Evolutionary conservation across 805 yeast genomes (phyloP).

Genomic region (Metschnikowia bowlesiae): DNA sequence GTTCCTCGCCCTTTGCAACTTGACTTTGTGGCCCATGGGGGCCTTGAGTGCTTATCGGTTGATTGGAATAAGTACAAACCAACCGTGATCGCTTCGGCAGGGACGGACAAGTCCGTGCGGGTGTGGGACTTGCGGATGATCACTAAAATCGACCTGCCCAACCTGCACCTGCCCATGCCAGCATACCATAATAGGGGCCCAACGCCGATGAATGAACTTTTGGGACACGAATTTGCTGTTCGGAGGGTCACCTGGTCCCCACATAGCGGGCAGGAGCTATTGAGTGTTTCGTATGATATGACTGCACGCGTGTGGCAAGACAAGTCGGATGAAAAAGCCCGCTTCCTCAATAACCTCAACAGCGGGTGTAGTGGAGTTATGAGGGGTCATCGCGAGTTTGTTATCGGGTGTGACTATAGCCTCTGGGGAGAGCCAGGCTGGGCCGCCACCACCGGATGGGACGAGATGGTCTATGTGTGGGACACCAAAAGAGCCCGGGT

Average conservation of each 20-base stretch:
- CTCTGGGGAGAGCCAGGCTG: constrained; percentile 96
- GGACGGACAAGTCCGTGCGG: constrained; percentile 82
- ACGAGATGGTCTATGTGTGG: constrained; percentile 90
- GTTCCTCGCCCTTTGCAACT: constrained; percentile 55
- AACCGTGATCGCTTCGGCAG: constrained; percentile 76
- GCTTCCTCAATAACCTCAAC: constrained; percentile 35
- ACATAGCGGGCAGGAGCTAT: constrained; percentile 63
- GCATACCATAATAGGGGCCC: constrained; percentile 49
- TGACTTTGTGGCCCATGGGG: constrained; percentile 69
- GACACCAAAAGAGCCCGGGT: constrained; percentile 48
- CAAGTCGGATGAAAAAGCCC: constrained; percentile 53
- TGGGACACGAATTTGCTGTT: constrained; percentile 89
- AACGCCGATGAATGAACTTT: constrained; percentile 68
- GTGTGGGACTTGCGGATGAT: constrained; percentile 87
- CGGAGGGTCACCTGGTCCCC: constrained; percentile 86
- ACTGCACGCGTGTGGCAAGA: constrained; percentile 85
- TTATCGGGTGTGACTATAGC: constrained; percentile 90
- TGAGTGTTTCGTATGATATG: constrained; percentile 89
- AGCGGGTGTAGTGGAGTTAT: constrained; percentile 58
- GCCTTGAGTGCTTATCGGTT: constrained; percentile 72
- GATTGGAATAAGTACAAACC: constrained; percentile 92
- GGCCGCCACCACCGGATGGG: constrained; percentile 96
- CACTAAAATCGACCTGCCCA: constrained; percentile 31
- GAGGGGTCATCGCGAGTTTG: constrained; percentile 79
- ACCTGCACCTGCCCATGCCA: constrained; percentile 34